phyloP scores from a whole-genome alignment of 345 rosid genomes.

The Citrus cavaleriei region DNA sequence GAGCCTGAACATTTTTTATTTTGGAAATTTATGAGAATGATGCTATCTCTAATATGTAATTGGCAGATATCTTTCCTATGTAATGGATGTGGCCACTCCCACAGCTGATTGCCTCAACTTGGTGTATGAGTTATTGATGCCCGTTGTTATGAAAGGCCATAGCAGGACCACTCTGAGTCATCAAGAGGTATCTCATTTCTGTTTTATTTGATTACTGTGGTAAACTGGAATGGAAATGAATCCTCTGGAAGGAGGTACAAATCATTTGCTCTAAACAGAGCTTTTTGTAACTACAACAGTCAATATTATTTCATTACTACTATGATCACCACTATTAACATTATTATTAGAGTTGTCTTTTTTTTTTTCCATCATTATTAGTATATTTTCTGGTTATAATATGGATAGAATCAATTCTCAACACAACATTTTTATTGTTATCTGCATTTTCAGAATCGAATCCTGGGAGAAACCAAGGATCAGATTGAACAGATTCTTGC shows the following conservation, averaged over 20 bases:
- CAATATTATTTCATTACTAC: background rate
- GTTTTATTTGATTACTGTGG: background rate
- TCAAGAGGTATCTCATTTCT: constrained; percentile 65
- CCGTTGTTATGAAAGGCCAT: constrained; percentile 85
- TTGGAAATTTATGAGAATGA: constrained; percentile 1
- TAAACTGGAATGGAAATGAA: background rate
- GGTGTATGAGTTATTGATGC: constrained; percentile 78
- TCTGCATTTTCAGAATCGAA: constrained; percentile 66
- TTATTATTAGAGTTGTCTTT: no score
- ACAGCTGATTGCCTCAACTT: constrained; percentile 89
- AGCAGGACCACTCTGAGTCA: constrained; percentile 82
- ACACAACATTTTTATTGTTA: constrained; percentile 7
- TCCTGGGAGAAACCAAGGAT: constrained; percentile 85
- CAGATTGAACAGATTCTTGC: constrained; percentile 96
- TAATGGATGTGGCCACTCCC: constrained; percentile 98
- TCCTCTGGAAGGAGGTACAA: background rate
- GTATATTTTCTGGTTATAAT: background rate
- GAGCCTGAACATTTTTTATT: background rate
- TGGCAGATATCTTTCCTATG: constrained; percentile 83
- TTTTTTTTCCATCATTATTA: background rate
- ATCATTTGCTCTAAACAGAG: background rate
- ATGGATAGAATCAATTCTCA: constrained; percentile 5
- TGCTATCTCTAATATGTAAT: constrained; percentile 5
- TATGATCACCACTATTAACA: background rate
- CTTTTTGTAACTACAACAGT: background rate